phyloP scores from a whole-genome alignment of 1,284 basidiomycete genomes.

The Irpex sp. region DNA sequence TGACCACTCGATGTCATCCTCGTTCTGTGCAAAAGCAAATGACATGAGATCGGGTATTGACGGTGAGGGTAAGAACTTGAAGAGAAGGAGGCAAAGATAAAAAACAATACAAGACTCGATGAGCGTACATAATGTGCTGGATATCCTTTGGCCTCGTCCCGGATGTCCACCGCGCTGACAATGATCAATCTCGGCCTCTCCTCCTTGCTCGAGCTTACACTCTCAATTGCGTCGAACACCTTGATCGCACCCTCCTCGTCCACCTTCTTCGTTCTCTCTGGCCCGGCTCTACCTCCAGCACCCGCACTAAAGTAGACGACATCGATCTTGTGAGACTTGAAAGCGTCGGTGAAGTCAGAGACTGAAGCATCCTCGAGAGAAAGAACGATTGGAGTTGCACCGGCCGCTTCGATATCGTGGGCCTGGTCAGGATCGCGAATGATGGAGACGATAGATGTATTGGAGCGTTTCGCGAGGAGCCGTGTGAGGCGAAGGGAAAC shows the following conservation, averaged over 20 bases:
- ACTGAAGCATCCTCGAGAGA: constrained; percentile 57
- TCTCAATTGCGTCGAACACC: constrained; percentile 70
- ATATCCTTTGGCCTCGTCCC: constrained; percentile 45
- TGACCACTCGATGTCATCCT: constrained; percentile 43
- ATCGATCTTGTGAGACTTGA: constrained; percentile 38
- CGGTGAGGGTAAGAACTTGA: no score
- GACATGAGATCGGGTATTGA: no score
- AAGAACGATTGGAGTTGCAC: constrained; percentile 50
- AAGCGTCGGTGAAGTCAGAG: constrained; percentile 44
- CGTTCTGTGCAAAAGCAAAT: constrained; percentile 31
- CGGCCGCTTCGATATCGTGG: constrained; percentile 39
- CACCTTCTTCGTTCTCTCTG: constrained; percentile 62
- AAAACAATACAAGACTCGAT: neutral
- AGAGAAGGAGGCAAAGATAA: no score
- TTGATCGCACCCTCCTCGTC: constrained; percentile 74
- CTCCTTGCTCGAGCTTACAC: constrained; percentile 29
- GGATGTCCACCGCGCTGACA: constrained; percentile 64
- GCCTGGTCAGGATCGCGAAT: constrained; percentile 49
- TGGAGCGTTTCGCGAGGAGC: constrained; percentile 35
- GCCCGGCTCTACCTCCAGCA: constrained; percentile 64
- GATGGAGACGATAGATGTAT: constrained; percentile 52
- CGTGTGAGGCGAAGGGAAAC: constrained; percentile 54
- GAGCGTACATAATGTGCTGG: constrained; percentile 56
- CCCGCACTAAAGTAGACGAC: constrained; percentile 69
- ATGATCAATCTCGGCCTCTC: constrained; percentile 54